Evolutionary conservation across 306 rosid species (phyloP).

Genomic region (Dalbergia cultrata): DNA sequence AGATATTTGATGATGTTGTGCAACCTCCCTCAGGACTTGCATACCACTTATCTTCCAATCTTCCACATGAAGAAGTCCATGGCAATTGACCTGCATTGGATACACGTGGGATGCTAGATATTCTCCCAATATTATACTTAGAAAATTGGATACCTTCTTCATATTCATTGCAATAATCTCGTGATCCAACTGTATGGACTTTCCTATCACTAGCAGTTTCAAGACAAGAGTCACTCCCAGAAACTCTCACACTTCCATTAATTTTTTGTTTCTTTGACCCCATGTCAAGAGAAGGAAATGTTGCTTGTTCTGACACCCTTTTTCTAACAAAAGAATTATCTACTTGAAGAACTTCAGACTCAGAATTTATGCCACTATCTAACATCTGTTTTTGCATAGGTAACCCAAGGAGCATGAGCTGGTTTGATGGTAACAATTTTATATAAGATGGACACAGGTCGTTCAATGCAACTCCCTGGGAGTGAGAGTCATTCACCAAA

Average conservation of each 20-base stretch:
- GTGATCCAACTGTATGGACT: constrained; percentile 49
- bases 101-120: constrained; percentile 55
- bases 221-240: constrained; percentile 49
- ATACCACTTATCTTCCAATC: constrained; percentile 83
- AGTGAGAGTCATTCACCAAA: constrained; percentile 71
- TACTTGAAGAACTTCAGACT: constrained; percentile 55
- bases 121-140: constrained; percentile 55
- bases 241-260: constrained; percentile 50
- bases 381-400: constrained; percentile 54
- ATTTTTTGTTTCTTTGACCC: constrained; percentile 70
- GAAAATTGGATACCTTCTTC: constrained; percentile 49
- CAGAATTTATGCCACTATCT: constrained; percentile 54
- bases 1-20: constrained; percentile 79
- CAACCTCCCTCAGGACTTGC: constrained; percentile 86
- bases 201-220: constrained; percentile 56
- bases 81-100: constrained; percentile 55
- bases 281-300: constrained; percentile 52
- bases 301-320: constrained; percentile 64
- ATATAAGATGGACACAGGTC: constrained; percentile 77
- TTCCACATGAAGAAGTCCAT: constrained; percentile 51
- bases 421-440: constrained; percentile 64
- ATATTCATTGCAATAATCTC: constrained; percentile 50
- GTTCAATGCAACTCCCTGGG: constrained; percentile 74
- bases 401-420: constrained; percentile 69
- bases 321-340: constrained; percentile 57